These are phyloP conservation scores for Apodospora peruviana DNA, from an alignment of 495 filamentous ascomycete species.

Conservation along the genomic window DNA sequence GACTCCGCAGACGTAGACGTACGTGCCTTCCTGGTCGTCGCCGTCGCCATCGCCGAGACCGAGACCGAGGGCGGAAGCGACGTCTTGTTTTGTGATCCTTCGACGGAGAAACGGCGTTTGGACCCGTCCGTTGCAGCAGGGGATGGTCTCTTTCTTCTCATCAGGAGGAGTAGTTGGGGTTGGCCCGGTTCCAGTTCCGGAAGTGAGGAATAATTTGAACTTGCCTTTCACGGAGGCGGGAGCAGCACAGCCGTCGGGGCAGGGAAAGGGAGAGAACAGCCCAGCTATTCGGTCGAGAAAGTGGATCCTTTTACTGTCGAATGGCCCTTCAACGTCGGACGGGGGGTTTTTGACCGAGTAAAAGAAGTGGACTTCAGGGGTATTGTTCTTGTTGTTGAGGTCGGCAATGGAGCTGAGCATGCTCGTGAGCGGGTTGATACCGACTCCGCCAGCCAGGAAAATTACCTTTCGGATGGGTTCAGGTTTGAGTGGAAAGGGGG, in stretches of 20 bases:
- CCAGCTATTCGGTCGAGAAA: conserved; percentile 39
- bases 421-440: conserved; percentile 63
- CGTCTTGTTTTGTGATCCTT: conserved; percentile 48
- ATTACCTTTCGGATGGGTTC: conserved; percentile 52
- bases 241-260: background rate
- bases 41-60: too few species aligned
- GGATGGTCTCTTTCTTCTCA: conserved; percentile 8
- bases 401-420: conserved; percentile 38
- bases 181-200: background rate
- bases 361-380: conserved; percentile 25
- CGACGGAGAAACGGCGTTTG: conserved; percentile 36
- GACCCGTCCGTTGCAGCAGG: conserved; percentile 12
- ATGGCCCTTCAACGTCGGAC: conserved; percentile 6
- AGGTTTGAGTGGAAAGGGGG: conserved; percentile 56
- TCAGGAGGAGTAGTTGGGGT: background rate
- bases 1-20: conserved; percentile 76
- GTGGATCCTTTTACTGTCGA: conserved; percentile 22
- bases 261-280: conserved; percentile 16
- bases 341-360: conserved; percentile 36
- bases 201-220: conserved; percentile 32
- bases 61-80: conserved; percentile 41
- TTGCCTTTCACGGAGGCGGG: conserved; percentile 13
- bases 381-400: background rate
- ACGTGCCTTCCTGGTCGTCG: conserved; percentile 44
- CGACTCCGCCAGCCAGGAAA: conserved; percentile 78